Evolutionary conservation across 257 asterid species (phyloP).

Genomic region (Capsicum baccatum): DNA sequence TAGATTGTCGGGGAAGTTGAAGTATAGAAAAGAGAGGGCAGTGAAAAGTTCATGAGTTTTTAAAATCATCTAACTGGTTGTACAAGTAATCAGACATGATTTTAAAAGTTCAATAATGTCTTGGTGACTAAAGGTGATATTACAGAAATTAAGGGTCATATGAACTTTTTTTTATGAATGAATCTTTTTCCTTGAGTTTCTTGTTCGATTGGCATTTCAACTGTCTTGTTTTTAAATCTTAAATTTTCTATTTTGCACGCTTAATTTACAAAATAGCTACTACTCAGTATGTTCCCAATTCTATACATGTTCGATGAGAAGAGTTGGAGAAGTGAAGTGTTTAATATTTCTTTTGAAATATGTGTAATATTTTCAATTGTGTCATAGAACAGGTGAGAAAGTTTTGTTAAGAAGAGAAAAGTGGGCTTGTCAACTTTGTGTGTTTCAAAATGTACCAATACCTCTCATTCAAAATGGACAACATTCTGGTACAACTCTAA

Average conservation of each 20-base stretch:
- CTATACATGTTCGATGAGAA: not conserved
- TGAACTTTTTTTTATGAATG: not conserved
- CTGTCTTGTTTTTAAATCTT: not conserved
- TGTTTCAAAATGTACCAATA: not conserved
- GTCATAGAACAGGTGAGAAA: not conserved
- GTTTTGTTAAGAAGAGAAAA: not conserved
- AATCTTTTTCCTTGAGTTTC: not conserved
- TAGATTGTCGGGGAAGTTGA: not conserved
- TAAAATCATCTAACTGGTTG: not conserved
- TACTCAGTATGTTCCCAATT: slow-evolving; percentile 4
- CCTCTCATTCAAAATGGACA: slow-evolving; percentile 3
- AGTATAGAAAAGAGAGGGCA: not conserved
- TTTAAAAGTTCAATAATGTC: not conserved
- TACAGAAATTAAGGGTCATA: not conserved
- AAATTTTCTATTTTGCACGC: not conserved
- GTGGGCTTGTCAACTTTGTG: not conserved
- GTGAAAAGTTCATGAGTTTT: not conserved
- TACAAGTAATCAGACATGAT: not conserved
- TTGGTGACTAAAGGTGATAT: not conserved
- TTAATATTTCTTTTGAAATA: not conserved
- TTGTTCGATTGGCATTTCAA: not conserved
- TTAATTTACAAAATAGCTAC: not conserved
- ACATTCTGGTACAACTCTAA: not conserved
- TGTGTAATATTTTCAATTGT: not conserved
- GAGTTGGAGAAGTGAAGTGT: not conserved